phyloP scores from a whole-genome alignment of 1,139 yeast species.

The Candida sp. region DNA sequence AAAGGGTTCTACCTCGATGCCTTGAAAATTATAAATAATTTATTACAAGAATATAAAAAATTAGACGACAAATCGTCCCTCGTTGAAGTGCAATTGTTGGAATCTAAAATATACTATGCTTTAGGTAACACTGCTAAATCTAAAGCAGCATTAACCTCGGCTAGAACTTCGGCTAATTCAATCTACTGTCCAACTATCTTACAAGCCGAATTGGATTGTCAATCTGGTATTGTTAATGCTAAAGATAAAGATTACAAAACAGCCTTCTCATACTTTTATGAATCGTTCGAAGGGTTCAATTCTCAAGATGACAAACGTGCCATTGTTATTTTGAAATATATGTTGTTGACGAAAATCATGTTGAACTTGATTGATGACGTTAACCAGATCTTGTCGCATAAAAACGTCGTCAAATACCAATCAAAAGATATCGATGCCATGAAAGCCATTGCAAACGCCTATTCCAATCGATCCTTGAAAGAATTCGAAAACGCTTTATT shows the following conservation, averaged over 20 bases:
- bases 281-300: slow-evolving; percentile 86
- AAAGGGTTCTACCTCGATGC: slow-evolving; percentile 70
- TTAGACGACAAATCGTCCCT: slow-evolving; percentile 93
- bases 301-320: slow-evolving; percentile 64
- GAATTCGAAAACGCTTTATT: slow-evolving; percentile 84
- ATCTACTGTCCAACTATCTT: slow-evolving; percentile 93
- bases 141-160: slow-evolving; percentile 89
- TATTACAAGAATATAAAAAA: slow-evolving; percentile 84
- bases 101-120: slow-evolving; percentile 87
- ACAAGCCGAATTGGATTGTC: slow-evolving; percentile 93
- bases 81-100: slow-evolving; percentile 93
- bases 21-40: slow-evolving; percentile 62
- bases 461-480: slow-evolving; percentile 82
- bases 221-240: slow-evolving; percentile 94
- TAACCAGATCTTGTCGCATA: slow-evolving; percentile 69
- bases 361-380: slow-evolving; percentile 84
- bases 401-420: slow-evolving; percentile 78
- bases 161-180: slow-evolving; percentile 94
- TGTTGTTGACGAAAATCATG: slow-evolving; percentile 93
- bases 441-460: slow-evolving; percentile 90
- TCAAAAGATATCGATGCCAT: slow-evolving; percentile 81
- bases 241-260: slow-evolving; percentile 97
- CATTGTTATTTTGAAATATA: slow-evolving; percentile 80
- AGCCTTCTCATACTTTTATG: slow-evolving; percentile 92
- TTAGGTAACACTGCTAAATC: slow-evolving; percentile 91